Percentiles rank a stretch among this genome's conserved stretches.
Conservation (phyloP, 495 filamentous ascomycete genomes). For the Melanomma pulvis-pyrius region DNA sequence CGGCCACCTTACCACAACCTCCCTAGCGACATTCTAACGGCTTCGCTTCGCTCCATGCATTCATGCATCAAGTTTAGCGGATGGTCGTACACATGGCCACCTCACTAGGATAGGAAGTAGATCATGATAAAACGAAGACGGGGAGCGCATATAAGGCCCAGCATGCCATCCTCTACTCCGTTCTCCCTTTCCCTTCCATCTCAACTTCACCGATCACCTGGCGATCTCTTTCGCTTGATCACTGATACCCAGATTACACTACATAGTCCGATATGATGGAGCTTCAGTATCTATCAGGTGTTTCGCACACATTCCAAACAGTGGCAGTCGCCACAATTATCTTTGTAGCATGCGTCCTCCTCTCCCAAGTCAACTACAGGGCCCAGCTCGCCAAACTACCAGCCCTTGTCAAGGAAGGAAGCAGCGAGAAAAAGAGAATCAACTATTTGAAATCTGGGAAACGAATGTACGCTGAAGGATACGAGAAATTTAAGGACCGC, state of each 20-base stretch:
- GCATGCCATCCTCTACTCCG: neutral
- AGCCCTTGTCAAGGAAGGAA: conserved; percentile 1
- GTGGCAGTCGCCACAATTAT: conserved; percentile 13
- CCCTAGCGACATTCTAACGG: neutral
- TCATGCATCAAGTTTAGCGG: neutral
- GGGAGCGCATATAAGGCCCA: neutral
- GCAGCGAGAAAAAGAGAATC: conserved; percentile 3
- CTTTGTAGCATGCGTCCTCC: conserved; percentile 10
- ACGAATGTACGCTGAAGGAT: conserved; percentile 24
- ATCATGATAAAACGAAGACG: neutral
- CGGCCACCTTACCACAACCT: neutral
- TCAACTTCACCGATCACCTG: neutral
- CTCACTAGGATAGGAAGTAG: neutral
- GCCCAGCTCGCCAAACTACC: conserved; percentile 26
- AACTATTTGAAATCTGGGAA: conserved; percentile 17
- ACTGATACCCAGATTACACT: neutral
- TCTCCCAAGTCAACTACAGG: conserved; percentile 12
- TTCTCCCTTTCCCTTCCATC: neutral
- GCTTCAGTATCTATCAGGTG: neutral
- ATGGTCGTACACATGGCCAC: neutral
- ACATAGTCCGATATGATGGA: conserved; percentile 14
- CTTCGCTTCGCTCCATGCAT: neutral
- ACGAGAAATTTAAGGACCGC: conserved; percentile 25
- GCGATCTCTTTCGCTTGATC: neutral
- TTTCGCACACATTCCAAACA: conserved; percentile 25